These are phyloP conservation scores for Crassisporium funariophilum DNA, from an alignment of 768 basidiomycete species.

Conservation along the genomic window DNA sequence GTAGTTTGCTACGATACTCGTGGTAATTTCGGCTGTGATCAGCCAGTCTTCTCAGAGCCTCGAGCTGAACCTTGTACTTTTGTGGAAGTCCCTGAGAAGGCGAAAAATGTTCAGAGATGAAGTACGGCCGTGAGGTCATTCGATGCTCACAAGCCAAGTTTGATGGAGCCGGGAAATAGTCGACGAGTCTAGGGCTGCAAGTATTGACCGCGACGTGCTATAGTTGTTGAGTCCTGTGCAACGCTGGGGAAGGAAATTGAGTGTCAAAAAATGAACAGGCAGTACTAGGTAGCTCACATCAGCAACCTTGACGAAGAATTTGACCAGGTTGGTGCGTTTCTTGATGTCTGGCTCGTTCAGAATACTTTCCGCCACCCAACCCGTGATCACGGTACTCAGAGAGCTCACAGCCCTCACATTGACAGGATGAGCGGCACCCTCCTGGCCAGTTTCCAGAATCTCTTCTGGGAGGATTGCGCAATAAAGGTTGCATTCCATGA, in stretches of 20 bases:
- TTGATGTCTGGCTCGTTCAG: conserved; percentile 88
- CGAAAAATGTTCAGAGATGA: conserved; percentile 2
- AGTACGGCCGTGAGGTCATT: background rate
- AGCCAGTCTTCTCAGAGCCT: conserved; percentile 79
- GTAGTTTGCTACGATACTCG: conserved; percentile 86
- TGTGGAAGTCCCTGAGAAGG: conserved; percentile 69
- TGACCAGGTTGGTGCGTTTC: conserved; percentile 75
- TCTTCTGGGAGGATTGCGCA: conserved; percentile 87
- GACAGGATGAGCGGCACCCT: conserved; percentile 58
- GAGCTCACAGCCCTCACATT: conserved; percentile 86
- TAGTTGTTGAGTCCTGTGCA: conserved; percentile 85
- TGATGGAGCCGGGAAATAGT: conserved; percentile 90
- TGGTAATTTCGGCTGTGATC: conserved; percentile 91
- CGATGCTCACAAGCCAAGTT: conserved; percentile 82
- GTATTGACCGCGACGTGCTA: conserved; percentile 88
- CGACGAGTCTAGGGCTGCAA: conserved; percentile 94
- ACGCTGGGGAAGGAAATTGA: conserved; percentile 51
- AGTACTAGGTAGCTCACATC: conserved; percentile 58
- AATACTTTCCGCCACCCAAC: conserved; percentile 95
- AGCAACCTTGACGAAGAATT: conserved; percentile 93
- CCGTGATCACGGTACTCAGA: conserved; percentile 90
- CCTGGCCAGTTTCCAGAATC: conserved; percentile 80
- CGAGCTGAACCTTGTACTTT: conserved; percentile 82
- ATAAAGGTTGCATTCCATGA: conserved; percentile 91
- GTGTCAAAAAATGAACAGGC: conserved; percentile 7